Evolutionary conservation across 2,329 filamentous ascomycete genomes (phyloP), one percentile per base, ranked within the genome.

Genomic region (Claviceps pazoutovae): DNA sequence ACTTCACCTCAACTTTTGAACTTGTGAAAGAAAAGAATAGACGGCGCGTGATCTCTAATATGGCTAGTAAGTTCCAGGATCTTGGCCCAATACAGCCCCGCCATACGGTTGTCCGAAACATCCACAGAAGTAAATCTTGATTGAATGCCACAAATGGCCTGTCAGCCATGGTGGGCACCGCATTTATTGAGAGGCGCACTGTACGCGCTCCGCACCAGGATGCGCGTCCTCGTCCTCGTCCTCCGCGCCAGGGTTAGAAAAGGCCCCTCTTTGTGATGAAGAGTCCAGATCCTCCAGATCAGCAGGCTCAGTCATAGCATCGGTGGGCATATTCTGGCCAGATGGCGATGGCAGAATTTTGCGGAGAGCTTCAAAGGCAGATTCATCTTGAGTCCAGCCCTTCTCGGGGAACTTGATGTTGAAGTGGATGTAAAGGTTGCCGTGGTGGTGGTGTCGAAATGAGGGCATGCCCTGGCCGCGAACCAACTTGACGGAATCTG

Each of bases 391-490:
- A 39, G 79, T 79, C 78, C 80, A 85, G 64, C 80, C 75, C 73
- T 83, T 84, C 64, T 87, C 84, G 48, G 93, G 93, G 79, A 98
- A 97, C 73, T 95, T 95, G 71, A 98, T 89, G 63, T 87, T 84
- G 74, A 98, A 98, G 66, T 95, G 88, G 64, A 98, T 89, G 75
- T 93, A 98, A 61, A 98, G 76, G 73, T 98, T 96, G 63, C 93
- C 93, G 65, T 80, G 83, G 70, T 97, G 87, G 75, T 98, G 93
- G 70, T 97, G 93, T 61, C 93, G 83, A 70, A 82, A 86, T 4
- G 93, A 94, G 43, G 93, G 93, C 93, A 98, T 98, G 68, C 93
- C 93, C 72, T 98, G 93, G 58, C 89, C 90, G 58, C 88, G 87
- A 63, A 98, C 84, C 70, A 95, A 86, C 75, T 96, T 97, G 67